Evolutionary conservation across 2,329 filamentous ascomycete genomes (phyloP), one percentile per base, ranked within the genome.

Genomic region (Colletotrichum sp.): DNA sequence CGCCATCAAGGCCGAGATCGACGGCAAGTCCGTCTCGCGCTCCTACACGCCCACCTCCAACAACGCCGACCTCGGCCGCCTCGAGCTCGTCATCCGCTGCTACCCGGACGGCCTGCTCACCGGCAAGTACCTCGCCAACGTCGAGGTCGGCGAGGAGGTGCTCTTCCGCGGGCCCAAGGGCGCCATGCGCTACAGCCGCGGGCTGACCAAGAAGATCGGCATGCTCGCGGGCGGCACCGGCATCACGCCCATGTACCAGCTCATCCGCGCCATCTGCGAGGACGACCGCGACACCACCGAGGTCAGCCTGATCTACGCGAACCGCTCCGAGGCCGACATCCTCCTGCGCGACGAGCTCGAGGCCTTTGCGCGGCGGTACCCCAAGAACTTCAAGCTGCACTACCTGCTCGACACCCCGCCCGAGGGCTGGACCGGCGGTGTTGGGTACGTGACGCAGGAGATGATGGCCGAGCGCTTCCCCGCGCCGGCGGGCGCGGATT

Each of bases 261-360:
- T 94, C 8, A 92, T 93, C 79, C 89, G 91, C 6, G 90, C 91
- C 59, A 67, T 74, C 72, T 92, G 90, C 79, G 91, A 93, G 79
- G 89, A 93, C 70, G 85, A 88, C n/a, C 83, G 82, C 8, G 92
- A 94, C 77, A 86, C 84, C 1, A 93, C 92, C 0, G 82, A 90
- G 77, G 82, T 93, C 57, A 89, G 85, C 60, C 83, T 94, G 6
- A 82, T 94, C 34, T 93, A 92, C 76, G 92, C 90, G 34, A 93
- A 92, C 82, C 85, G 88, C 2, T 86, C 86, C 1, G 90, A 92
- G 78, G 86, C 85, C 3, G 92, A 94, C 77, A 93, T 94, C 71
- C 81, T 94, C 9, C 82, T 94, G 18, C 84, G 90, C 0, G 77
- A 86, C 1, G 87, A 93, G 79, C 87, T 94, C 2, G 91, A 93